Percentiles rank a stretch among this genome's conserved stretches.
phyloP scores from a whole-genome alignment of 345 rosid species.

The Lepidium sativum region DNA sequence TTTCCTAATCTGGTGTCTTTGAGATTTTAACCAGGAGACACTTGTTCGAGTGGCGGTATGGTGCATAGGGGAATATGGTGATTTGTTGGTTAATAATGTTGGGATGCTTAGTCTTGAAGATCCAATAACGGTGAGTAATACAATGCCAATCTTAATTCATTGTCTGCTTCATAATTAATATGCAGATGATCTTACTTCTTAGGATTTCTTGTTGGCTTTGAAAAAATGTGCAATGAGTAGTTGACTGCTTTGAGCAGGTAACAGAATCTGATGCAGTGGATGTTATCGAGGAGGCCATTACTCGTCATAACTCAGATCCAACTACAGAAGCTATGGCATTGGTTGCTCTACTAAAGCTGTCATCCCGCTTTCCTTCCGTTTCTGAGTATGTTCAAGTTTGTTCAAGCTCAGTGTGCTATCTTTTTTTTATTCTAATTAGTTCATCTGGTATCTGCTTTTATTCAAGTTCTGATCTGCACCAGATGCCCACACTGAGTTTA shows the following conservation, averaged over 20 bases:
- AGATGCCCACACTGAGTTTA: neutral
- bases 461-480: neutral
- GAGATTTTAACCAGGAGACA: conserved; percentile 53
- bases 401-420: neutral
- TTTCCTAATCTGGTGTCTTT: conserved; percentile 16
- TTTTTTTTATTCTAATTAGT: conserved; percentile 11
- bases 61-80: conserved; percentile 99
- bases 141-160: neutral
- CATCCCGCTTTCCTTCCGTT: conserved; percentile 93
- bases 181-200: neutral
- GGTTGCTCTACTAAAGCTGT: conserved; percentile 79
- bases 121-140: conserved; percentile 69
- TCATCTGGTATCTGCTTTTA: neutral
- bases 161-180: neutral
- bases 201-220: neutral
- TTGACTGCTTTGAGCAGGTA: conserved; percentile 49
- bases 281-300: conserved; percentile 61
- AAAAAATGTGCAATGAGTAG: conserved; percentile 9
- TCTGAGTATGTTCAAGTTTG: conserved; percentile 55
- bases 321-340: conserved; percentile 92
- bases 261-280: conserved; percentile 90
- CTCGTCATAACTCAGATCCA: conserved; percentile 61
- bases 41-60: conserved; percentile 95
- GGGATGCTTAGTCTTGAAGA: conserved; percentile 90
- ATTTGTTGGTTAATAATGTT: conserved; percentile 73